Base-by-base conservation (phyloP, 1,284 basidiomycete species). In the Thecaphora frezii region DNA sequence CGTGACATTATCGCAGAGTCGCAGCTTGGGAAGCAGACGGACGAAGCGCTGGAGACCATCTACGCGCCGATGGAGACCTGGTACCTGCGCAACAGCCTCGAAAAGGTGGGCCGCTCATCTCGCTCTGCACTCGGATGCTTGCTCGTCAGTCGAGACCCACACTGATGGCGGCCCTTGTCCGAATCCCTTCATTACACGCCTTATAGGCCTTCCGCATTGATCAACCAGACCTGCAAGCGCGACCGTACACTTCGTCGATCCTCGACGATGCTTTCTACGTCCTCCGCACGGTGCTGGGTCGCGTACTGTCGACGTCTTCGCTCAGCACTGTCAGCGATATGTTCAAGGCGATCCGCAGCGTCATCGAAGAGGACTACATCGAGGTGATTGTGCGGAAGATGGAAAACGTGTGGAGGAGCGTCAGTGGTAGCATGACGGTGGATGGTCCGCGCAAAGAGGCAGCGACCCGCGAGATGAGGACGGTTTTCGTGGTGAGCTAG, bases 11-110 rank as follows among this genome's bases (percentile, higher is more conserved):
- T 48, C 71, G 33, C 80, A 79, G 44, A 85, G 86, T 62, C 71
- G 69, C 81, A 86, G 8, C 88, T 97, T 52, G 85, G 88, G 24
- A 83, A 86, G 51, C 81, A 93, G 44, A 39, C 76, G 18, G 55
- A 63, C 8, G 51, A 57, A 16, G 28, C 59, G 13, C 83, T 93
- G 28, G 80, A 80, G 9, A 84, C 84, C 18, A 92, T 89, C 73
- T 97, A 96, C 74, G 83, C 88, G 37, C 92, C 93, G 1, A 82
- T 98, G 55, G 94, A 98, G 78, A 81, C 87, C 3, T 97, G 93
- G 93, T 97, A 93, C 79, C 85, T 89, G 18, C 86, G 90, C n/a
- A 87, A 85, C 13, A 88, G 87, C 53, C 86, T 96, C 44, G 90
- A 94, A 74, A 93, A 93, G 83, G 92, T 88, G 60, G 22, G 77